Evolutionary conservation across 2,329 filamentous ascomycete genomes (phyloP).

Genomic region (Paraphaeosphaeria minitans): DNA sequence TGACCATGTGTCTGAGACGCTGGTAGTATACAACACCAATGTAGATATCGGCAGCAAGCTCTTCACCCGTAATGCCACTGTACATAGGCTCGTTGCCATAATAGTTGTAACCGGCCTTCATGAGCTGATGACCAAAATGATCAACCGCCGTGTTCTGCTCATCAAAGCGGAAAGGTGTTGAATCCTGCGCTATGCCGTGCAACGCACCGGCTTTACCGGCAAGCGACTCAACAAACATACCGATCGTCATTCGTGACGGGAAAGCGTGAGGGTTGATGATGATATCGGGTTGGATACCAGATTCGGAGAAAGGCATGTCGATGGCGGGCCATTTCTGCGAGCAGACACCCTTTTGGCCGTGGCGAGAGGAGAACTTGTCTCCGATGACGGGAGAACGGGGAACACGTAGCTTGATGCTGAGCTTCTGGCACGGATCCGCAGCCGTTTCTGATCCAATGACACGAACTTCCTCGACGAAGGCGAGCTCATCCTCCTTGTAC

Average conservation of each 20-base stretch:
- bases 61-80: conserved; percentile 92
- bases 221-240: conserved; percentile 97
- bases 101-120: conserved; percentile 96
- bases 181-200: conserved; percentile 95
- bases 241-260: conserved; percentile 99
- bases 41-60: conserved; percentile 94
- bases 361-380: conserved; percentile 98
- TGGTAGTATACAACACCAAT: conserved; percentile 98
- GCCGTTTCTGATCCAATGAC: conserved; percentile 85
- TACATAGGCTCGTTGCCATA: conserved; percentile 99
- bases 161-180: conserved; percentile 91
- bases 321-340: conserved; percentile 94
- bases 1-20: conserved; percentile 97
- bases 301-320: conserved; percentile 97
- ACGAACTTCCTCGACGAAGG: conserved; percentile 90
- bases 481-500: conserved; percentile 90
- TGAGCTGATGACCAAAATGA: conserved; percentile 94
- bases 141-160: conserved; percentile 91
- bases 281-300: conserved; percentile 93
- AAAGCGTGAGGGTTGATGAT: conserved; percentile 99
- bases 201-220: conserved; percentile 93
- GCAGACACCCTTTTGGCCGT: conserved; percentile 96
- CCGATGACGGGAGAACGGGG: conserved; percentile 91
- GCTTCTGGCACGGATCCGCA: conserved; percentile 79
- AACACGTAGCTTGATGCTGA: conserved; percentile 92